Conservation (phyloP, 371 early-diverging fungal genomes). For the Rhizopus microsporus region DNA sequence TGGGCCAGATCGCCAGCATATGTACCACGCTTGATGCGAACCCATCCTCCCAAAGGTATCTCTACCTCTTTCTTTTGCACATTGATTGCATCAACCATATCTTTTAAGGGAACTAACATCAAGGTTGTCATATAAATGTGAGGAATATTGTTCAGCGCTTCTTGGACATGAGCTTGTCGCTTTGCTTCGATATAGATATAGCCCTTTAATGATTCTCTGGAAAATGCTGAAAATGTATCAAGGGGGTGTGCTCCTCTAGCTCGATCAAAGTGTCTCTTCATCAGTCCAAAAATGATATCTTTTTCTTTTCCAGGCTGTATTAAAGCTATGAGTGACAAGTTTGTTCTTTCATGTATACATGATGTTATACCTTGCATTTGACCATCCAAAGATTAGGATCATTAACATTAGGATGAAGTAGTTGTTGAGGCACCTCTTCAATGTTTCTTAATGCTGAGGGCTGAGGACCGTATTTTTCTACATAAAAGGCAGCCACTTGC, state of each 20-base stretch:
- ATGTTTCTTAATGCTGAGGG: slow-evolving; percentile 59
- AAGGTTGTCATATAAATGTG: slow-evolving; percentile 76
- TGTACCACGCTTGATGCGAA: slow-evolving; percentile 93
- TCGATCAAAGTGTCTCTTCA: slow-evolving; percentile 77
- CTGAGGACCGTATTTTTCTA: slow-evolving; percentile 71
- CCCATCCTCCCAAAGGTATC: slow-evolving; percentile 86
- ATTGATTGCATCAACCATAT: slow-evolving; percentile 94
- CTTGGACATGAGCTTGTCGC: slow-evolving; percentile 82
- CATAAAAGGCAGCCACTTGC: slow-evolving; percentile 77
- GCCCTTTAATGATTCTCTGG: slow-evolving; percentile 89
- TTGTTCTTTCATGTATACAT: too few relatives aligned
- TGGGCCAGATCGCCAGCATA: slow-evolving; percentile 96
- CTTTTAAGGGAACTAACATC: slow-evolving; percentile 90
- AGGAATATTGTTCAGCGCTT: slow-evolving; percentile 71
- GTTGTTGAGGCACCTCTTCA: slow-evolving; percentile 75
- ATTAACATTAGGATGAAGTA: slow-evolving; percentile 84
- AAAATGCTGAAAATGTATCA: slow-evolving; percentile 81
- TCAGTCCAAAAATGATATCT: slow-evolving; percentile 80
- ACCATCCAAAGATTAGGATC: slow-evolving; percentile 97
- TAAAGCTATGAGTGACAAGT: too few relatives aligned
- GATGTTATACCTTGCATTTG: slow-evolving; percentile 69
- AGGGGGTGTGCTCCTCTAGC: slow-evolving; percentile 61
- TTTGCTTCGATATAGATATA: slow-evolving; percentile 97
- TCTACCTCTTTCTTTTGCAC: slow-evolving; percentile 71
- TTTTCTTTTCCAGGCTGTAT: slow-evolving; percentile 84